These are phyloP conservation scores for Pichia sp. DNA, from an alignment of 1,139 yeast species.

Conservation along the genomic window DNA sequence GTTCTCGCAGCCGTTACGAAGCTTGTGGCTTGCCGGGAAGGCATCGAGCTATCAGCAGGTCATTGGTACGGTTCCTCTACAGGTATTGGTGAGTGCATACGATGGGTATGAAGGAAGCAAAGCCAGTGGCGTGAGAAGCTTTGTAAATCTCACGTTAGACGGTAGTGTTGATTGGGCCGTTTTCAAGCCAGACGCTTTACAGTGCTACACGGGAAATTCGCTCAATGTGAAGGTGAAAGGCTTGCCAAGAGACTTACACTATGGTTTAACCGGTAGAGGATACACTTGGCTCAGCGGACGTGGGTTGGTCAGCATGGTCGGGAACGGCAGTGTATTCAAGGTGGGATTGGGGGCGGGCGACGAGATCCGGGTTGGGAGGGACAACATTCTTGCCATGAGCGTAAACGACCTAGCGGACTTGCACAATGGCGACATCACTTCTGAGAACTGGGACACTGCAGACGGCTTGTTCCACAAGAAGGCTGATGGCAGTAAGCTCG, in stretches of 20 bases:
- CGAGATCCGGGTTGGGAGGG: constrained; percentile 44
- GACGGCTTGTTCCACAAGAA: constrained; percentile 12
- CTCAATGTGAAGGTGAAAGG: constrained; percentile 37
- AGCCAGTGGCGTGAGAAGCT: constrained; percentile 32
- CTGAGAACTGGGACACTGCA: constrained; percentile 12
- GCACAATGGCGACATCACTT: constrained; percentile 16
- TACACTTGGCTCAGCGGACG: constrained; percentile 52
- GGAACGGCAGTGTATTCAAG: constrained; percentile 52
- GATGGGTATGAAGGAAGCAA: constrained; percentile 7
- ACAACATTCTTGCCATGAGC: constrained; percentile 48
- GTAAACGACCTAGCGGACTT: constrained; percentile 43
- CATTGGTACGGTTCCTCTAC: constrained; percentile 46
- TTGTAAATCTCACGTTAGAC: constrained; percentile 45
- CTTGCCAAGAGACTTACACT: constrained; percentile 42
- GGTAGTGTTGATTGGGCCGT: constrained; percentile 63
- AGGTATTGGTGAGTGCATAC: constrained; percentile 39
- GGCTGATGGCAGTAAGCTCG: not conserved
- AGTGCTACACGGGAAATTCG: constrained; percentile 50
- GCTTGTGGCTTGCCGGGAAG: constrained; percentile 42
- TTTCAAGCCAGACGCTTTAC: constrained; percentile 43
- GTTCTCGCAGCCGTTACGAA: constrained; percentile 36
- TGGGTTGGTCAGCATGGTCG: constrained; percentile 55
- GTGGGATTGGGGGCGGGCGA: constrained; percentile 46
- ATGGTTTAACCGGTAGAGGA: constrained; percentile 37
- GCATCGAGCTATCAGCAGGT: constrained; percentile 38